A percentile compares a stretch with the other conserved stretches of the same genome.
phyloP scores from a whole-genome alignment of 2,329 filamentous ascomycete genomes.

The Trematosphaeria pertusa region DNA sequence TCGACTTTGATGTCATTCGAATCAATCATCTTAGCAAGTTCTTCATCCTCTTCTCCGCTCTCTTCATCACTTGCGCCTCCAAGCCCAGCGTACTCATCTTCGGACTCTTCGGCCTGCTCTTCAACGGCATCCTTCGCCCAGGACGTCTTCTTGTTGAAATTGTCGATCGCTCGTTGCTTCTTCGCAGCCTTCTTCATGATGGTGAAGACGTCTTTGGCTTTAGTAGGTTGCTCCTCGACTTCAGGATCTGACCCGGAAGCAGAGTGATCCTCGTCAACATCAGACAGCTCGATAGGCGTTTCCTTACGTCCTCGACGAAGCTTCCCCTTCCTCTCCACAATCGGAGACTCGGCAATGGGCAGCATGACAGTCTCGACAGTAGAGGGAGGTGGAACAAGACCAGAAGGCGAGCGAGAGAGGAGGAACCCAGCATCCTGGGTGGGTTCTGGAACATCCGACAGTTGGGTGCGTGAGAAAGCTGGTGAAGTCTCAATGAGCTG shows the following conservation, averaged over 20 bases:
- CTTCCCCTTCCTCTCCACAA: constrained; percentile 67
- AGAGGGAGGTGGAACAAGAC: constrained; percentile 67
- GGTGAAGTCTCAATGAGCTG: constrained; percentile 44
- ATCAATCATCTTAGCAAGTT: constrained; percentile 89
- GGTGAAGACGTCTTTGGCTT: constrained; percentile 67
- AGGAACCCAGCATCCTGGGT: constrained; percentile 84
- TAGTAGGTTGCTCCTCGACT: constrained; percentile 39
- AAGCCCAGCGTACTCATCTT: constrained; percentile 95
- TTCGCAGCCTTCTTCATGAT: constrained; percentile 72
- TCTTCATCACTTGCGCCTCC: constrained; percentile 91
- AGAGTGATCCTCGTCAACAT: constrained; percentile 52
- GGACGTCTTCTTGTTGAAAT: constrained; percentile 85
- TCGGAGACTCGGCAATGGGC: constrained; percentile 67
- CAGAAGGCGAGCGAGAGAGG: constrained; percentile 71
- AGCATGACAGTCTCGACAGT: constrained; percentile 74
- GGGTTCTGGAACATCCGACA: constrained; percentile 73
- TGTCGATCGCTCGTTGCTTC: constrained; percentile 57
- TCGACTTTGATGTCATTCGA: constrained; percentile 77
- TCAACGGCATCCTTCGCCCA: constrained; percentile 84
- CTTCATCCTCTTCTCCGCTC: constrained; percentile 74
- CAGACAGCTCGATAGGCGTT: constrained; percentile 50
- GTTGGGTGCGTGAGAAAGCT: constrained; percentile 61
- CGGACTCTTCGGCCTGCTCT: constrained; percentile 95
- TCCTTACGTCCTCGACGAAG: constrained; percentile 56
- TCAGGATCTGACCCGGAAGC: constrained; percentile 24